Evolutionary conservation across 768 basidiomycete species (phyloP), one percentile per base, ranked within the genome.

Genomic region (Naganishia kalamii): DNA sequence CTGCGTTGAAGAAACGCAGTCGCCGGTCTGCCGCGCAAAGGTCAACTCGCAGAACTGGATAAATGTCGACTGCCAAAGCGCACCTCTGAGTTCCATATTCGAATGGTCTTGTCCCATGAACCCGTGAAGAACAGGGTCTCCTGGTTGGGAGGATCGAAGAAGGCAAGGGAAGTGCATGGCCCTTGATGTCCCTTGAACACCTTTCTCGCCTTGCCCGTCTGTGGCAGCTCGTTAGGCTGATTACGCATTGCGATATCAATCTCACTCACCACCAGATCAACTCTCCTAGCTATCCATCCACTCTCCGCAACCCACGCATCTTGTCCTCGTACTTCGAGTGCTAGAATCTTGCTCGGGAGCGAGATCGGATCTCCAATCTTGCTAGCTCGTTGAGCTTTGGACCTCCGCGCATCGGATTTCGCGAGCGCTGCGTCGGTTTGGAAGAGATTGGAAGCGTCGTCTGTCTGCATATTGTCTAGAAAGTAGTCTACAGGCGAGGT

Each of bases 41-140:
- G 5, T 30, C 6, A 19, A 7, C 21, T 35, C 29, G n/a, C 48
- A 65, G 29, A 68, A 32, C 68, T 27, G 50, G 33, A 44, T 30
- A 63, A 5, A 41, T 15, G 23, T 27, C 17, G 23, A 48, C 35
- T 29, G 41, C 46, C 51, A 65, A 70, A 40, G 21, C 33, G 54
- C 70, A 93, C 94, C 69, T 84, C 76, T 11, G 83, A 84, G 73
- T 93, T 82, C 93, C 93, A 98, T 6, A 93, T 63, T 75, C 85
- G 88, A 77, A 99, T 89, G 0, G 86, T 86, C 90, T 97, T 87
- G 76, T 99, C 96, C 96, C 96, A 99, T 49, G 92, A 92, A 23
- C 89, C 92, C 47, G 89, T 91, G 68, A 98, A 83, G 40, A 99
- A 79, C 8, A 88, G 75, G 67, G 82, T 81, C 13, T 75, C 78